Base-by-base conservation (phyloP, 768 basidiomycete genomes). In the Leccinellum luteum region DNA sequence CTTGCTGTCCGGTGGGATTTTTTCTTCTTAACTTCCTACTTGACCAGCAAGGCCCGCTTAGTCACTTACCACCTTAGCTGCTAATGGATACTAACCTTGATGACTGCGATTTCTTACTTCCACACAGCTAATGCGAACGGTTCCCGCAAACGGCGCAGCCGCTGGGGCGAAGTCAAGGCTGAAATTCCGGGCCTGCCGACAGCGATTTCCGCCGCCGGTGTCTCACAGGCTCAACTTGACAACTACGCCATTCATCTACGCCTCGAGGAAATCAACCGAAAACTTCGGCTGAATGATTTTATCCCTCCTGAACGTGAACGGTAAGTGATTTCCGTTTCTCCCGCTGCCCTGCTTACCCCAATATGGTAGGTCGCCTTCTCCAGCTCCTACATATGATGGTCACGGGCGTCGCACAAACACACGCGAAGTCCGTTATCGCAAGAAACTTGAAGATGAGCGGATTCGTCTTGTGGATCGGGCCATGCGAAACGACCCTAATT, bases 371-470 rank as follows among this genome's bases (percentile, higher is more conserved):
- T 98, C 97, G 0, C 87, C 92, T 27, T 99, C 97, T 28, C 97
- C 97, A 43, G 94, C 96, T 7, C 97, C 97, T 14, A 94, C 94
- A 1, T 98, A 99, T 69, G 97, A 99, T 72, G 87, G 86, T 3
- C 96, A 98, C 66, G 97, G 97, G 79, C 92, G 97, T 55, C 85
- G 97, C 68, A 98, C 95, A 51, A 99, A 99, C 75, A 98, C 94
- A 27, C 92, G 97, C 49, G 97, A 99, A 78, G 92, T 99, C 55
- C 92, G 97, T 55, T 99, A 99, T 76, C 88, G 92, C 61, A 95
- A 96, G 75, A 95, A 94, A 69, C 82, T 94, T 21, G 92, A 94
- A 73, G 92, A 94, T 57, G 92, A 94, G 67, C 93, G 94, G 58
- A 89, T 94, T 69, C 82, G 84, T 58, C 88, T 99, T 51, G 93